These are phyloP conservation scores for Cordyceps javanica DNA, from an alignment of 2,329 filamentous ascomycete species.

Conservation along the genomic window DNA sequence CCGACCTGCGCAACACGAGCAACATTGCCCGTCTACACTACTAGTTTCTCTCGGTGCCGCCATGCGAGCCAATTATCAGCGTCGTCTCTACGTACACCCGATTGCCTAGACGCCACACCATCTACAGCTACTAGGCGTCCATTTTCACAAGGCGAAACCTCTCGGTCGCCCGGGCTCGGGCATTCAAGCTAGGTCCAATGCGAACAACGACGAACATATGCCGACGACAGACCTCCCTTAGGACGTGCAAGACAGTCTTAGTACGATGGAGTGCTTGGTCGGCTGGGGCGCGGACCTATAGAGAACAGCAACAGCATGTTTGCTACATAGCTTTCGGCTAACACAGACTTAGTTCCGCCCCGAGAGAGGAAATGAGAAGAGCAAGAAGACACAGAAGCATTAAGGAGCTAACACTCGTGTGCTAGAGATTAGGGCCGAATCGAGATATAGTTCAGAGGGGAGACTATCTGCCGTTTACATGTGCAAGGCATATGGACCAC, in stretches of 20 bases:
- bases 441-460: slow-evolving; percentile 1
- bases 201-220: background rate
- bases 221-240: background rate
- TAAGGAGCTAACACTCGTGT: background rate
- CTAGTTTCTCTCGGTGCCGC: background rate
- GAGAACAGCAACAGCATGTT: background rate
- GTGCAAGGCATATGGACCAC: background rate
- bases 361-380: background rate
- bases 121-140: background rate
- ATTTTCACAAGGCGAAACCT: background rate
- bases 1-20: background rate
- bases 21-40: background rate
- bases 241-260: background rate
- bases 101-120: background rate
- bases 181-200: background rate
- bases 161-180: background rate
- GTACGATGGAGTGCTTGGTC: background rate
- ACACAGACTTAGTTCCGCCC: background rate
- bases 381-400: background rate
- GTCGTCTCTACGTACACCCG: slow-evolving; percentile 1
- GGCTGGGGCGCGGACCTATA: background rate
- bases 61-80: background rate
- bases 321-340: background rate
- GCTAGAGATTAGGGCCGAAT: background rate
- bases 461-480: background rate